These are phyloP conservation scores for Hanseniaspora lachancei DNA, from an alignment of 805 yeast genomes.

Conservation along the genomic window DNA sequence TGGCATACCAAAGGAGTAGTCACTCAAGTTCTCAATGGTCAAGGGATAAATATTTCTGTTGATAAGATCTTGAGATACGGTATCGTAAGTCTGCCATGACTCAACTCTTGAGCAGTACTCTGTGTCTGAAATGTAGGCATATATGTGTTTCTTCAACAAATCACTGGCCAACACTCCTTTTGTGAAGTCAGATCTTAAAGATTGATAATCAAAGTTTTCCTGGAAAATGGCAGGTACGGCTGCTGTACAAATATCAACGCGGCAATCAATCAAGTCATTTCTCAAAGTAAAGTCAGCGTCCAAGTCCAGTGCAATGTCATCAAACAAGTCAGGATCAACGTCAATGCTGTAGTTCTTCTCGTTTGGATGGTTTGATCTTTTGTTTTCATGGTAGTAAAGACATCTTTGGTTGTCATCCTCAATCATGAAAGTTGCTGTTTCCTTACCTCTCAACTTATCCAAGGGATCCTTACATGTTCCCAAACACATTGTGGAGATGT, in stretches of 20 bases:
- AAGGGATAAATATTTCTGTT: conserved; percentile 90
- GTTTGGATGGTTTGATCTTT: conserved; percentile 33
- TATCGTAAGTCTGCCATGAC: conserved; percentile 84
- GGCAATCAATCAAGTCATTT: conserved; percentile 92
- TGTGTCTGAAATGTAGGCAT: conserved; percentile 67
- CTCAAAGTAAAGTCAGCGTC: conserved; percentile 53
- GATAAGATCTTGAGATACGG: conserved; percentile 76
- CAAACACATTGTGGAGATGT: conserved; percentile 86
- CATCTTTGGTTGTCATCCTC: conserved; percentile 66
- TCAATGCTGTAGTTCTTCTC: conserved; percentile 36
- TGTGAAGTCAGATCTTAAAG: conserved; percentile 73
- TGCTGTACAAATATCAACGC: conserved; percentile 88
- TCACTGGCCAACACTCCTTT: conserved; percentile 85
- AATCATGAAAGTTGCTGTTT: conserved; percentile 73
- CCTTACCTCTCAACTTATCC: conserved; percentile 74
- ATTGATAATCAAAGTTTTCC: conserved; percentile 91
- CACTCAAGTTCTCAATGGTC: conserved; percentile 68
- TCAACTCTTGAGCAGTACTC: conserved; percentile 93
- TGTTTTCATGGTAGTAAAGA: conserved; percentile 69
- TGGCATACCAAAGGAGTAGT: conserved; percentile 66
- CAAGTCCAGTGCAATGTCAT: conserved; percentile 37
- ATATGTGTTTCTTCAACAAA: conserved; percentile 76
- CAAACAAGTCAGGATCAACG: conserved; percentile 74
- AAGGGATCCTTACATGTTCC: conserved; percentile 62
- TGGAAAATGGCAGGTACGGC: conserved; percentile 91